Percentiles rank a stretch among this genome's conserved stretches.
Evolutionary conservation across 1,139 yeast species (phyloP).

Genomic region (Tardiomyces blankii): DNA sequence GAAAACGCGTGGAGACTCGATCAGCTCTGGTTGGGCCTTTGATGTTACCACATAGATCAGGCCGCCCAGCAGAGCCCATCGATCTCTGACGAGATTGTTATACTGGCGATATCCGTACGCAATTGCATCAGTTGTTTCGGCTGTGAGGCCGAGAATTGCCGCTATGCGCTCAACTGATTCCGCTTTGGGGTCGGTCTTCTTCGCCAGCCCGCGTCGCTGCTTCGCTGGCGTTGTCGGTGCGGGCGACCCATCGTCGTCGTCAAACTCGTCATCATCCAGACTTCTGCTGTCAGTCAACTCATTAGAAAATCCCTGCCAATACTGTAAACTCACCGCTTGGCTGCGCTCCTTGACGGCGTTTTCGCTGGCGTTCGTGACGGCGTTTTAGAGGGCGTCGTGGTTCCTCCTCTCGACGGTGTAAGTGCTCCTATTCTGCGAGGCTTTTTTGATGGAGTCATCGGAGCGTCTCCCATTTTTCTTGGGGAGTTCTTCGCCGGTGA

Average conservation of each 20-base stretch:
- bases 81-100: conserved; percentile 23
- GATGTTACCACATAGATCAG: conserved; percentile 20
- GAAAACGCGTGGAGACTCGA: conserved; percentile 5
- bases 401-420: too few relatives aligned
- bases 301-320: too few relatives aligned
- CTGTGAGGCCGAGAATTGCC: conserved; percentile 14
- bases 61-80: conserved; percentile 28
- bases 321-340: too few relatives aligned
- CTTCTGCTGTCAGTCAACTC: not conserved
- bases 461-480: conserved; percentile 1
- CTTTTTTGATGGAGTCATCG: too few relatives aligned
- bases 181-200: conserved; percentile 13
- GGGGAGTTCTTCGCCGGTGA: conserved; percentile 6
- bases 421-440: too few relatives aligned
- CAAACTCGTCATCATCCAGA: conserved; percentile 4
- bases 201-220: conserved; percentile 4
- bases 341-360: too few relatives aligned
- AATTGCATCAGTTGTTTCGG: conserved; percentile 19
- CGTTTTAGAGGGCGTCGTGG: too few relatives aligned
- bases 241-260: conserved; percentile 2
- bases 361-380: too few relatives aligned
- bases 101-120: conserved; percentile 21
- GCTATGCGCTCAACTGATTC: conserved; percentile 14
- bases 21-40: conserved; percentile 22
- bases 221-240: conserved; percentile 5